These are phyloP conservation scores for Favolaschia claudopus DNA, from an alignment of 768 basidiomycete genomes.

Conservation along the genomic window DNA sequence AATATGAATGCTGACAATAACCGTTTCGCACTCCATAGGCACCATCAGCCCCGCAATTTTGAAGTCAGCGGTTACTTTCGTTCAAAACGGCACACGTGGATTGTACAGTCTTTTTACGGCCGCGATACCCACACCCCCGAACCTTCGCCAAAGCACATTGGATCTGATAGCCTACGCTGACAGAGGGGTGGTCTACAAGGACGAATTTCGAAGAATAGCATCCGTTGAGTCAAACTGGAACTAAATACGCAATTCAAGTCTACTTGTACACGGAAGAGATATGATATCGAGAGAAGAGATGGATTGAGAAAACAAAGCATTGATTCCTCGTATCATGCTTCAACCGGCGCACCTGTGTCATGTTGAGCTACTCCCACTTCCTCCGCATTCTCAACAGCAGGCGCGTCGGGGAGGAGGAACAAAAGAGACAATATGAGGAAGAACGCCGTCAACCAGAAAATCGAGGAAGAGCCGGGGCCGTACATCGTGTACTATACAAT, in stretches of 20 bases:
- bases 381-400: not conserved
- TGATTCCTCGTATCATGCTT: too few relatives aligned
- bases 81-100: not conserved
- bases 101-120: not conserved
- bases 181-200: not conserved
- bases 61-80: not conserved
- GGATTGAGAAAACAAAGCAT: too few relatives aligned
- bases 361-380: too few relatives aligned
- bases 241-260: too few relatives aligned
- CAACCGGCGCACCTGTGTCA: too few relatives aligned
- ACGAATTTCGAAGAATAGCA: conserved; percentile 5
- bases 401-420: conserved; percentile 4
- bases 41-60: conserved; percentile 4
- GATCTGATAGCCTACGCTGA: not conserved
- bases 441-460: conserved; percentile 1
- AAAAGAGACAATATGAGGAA: not conserved
- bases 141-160: conserved; percentile 5
- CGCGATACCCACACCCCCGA: not conserved
- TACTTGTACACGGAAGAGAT: too few relatives aligned
- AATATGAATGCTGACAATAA: not conserved
- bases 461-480: not conserved
- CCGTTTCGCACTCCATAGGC: not conserved
- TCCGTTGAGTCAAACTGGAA: too few relatives aligned
- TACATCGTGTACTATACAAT: not conserved
- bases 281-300: too few relatives aligned